Base-by-base conservation (phyloP, 140 eudicot genomes). In the Senecio squalidus region DNA sequence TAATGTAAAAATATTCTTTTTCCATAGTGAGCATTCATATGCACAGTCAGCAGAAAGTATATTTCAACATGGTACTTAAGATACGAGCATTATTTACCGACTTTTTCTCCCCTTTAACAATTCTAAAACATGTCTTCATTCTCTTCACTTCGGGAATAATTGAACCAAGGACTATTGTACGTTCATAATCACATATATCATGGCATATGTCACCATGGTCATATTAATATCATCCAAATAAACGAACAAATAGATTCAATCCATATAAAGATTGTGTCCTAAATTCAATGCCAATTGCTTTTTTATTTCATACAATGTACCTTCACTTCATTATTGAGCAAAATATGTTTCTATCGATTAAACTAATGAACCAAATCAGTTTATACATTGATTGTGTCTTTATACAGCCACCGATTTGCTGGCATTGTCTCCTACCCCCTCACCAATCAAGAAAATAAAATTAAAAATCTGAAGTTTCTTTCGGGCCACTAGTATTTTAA, bases 381-480 rank as follows among this genome's bases (percentile, higher is more conserved):
- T 33, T 28, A 60, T 52, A 63, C 48, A 60, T 43, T 43, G 60
- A 54, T 55, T 68, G 51, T 67, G 66, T 71, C 71, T 63, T 70
- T 48, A 53, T 66, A 68, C 41, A 62, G 55, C 74, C 62, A 70
- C 22, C 7, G 62, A 57, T 65, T 66, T 38, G 82, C 78, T 77
- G 82, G 78, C 82, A 72, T 29, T 72, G 75, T 60, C 58, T 74
- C 78, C 69, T 39, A 55, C 49, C 28, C 52, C 56, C 57, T 46
- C 62, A 64, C 60, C 59, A 61, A 31, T 67, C 13, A 60, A 38
- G 24, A 31, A 61, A 23, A 20, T 48, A 23, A 48, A 36, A 9
- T 45, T 66, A 5, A 25, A 15, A 43, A 36, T 0, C 8, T 23
- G 62, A 69, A 59, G 68, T 8, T 74, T 59, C 62, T 49, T 74